A percentile compares a stretch with the other conserved stretches of the same genome.
Conservation (phyloP, 2,329 filamentous ascomycete species). For the Scopulariopsis brevicaulis region DNA sequence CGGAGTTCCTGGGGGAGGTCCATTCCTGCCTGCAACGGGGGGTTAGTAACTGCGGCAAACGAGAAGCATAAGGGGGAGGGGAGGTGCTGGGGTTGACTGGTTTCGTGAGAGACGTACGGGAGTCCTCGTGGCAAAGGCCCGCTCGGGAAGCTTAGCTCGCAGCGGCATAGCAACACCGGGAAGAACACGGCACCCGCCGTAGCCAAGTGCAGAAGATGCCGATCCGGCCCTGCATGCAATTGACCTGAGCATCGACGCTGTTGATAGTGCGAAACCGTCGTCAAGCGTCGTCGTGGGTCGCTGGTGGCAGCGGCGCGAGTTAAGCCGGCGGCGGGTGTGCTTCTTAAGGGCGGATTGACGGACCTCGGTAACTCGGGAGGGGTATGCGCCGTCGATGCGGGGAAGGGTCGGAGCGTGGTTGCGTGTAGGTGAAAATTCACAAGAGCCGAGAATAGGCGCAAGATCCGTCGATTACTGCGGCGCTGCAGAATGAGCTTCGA, state of each 20-base stretch:
- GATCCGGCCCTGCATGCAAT: conserved; percentile 41
- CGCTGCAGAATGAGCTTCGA: not conserved
- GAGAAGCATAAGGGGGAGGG: not conserved
- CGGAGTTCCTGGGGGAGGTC: not conserved
- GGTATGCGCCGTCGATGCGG: not conserved
- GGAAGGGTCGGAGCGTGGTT: not conserved
- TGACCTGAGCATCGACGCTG: conserved; percentile 22
- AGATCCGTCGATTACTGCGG: not conserved
- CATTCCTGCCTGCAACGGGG: not conserved
- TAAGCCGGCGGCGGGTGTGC: not conserved
- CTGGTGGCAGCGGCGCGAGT: not conserved
- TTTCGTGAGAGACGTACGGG: not conserved
- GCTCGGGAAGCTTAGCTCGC: conserved; percentile 51
- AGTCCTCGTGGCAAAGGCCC: not conserved
- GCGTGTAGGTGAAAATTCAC: not conserved
- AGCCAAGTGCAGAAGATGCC: conserved; percentile 29
- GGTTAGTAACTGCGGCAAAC: not conserved
- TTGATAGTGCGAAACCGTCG: conserved; percentile 8
- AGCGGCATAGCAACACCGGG: conserved; percentile 55
- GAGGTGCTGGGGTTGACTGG: not conserved
- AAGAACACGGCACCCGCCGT: conserved; percentile 27
- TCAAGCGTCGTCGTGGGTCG: not conserved
- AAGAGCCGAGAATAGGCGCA: conserved; percentile 4
- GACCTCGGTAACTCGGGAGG: not conserved
- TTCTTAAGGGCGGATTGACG: not conserved